Percentiles rank a stretch among this genome's conserved stretches.
Evolutionary conservation across 1,139 yeast genomes (phyloP).

Genomic region (Kurtzmaniella quercitrusa): DNA sequence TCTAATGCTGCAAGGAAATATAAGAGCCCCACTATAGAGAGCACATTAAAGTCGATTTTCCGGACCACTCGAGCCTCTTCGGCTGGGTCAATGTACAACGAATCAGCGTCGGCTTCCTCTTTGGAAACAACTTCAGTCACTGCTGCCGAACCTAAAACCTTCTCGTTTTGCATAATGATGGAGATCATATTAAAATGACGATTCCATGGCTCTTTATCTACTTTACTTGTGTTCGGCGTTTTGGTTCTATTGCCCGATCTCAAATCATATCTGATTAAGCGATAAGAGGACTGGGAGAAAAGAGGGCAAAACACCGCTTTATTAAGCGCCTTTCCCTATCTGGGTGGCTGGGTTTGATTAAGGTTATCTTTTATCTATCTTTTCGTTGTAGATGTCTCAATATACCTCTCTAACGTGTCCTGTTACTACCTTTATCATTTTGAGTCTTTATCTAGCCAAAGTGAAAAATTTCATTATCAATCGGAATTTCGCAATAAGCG

Average conservation of each 20-base stretch:
- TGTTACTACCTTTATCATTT: no score
- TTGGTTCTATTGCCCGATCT: not conserved
- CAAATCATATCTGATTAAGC: not conserved
- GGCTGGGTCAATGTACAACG: conserved; percentile 3
- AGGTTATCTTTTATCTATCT: no score
- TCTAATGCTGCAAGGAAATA: conserved; percentile 22
- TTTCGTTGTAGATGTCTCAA: no score
- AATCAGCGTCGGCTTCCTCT: not conserved
- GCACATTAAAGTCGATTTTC: conserved; percentile 14
- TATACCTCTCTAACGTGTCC: no score
- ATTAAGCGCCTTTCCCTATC: no score
- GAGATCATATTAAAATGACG: not conserved
- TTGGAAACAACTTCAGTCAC: not conserved
- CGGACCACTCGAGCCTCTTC: conserved; percentile 7
- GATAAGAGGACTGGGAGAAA: not conserved
- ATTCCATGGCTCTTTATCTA: not conserved
- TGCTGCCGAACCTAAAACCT: not conserved
- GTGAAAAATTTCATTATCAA: no score
- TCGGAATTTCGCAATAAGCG: no score
- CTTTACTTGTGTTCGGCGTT: not conserved
- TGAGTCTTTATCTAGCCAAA: no score
- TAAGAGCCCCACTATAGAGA: conserved; percentile 16
- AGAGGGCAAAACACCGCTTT: no score
- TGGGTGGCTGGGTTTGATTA: no score
- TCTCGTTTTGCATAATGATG: not conserved